phyloP scores from a whole-genome alignment of 2,329 filamentous ascomycete species.

The Aspergillus calidoustus region DNA sequence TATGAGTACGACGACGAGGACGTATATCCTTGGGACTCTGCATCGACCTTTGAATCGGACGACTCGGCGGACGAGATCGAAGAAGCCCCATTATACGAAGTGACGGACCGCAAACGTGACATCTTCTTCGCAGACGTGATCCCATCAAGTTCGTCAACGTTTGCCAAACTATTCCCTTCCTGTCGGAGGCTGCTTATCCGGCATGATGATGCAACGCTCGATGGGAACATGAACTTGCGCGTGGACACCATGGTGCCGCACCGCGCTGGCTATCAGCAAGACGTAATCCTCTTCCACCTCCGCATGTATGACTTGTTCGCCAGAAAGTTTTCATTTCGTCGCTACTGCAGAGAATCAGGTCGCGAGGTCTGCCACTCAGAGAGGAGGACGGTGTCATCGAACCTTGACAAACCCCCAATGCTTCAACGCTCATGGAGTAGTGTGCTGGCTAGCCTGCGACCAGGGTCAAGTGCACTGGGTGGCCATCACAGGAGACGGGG shows the following conservation, averaged over 20 bases:
- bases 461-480: conserved; percentile 57
- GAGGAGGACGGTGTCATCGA: conserved; percentile 61
- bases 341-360: conserved; percentile 91
- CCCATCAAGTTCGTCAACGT: conserved; percentile 79
- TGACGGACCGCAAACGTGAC: conserved; percentile 57
- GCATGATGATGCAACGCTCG: conserved; percentile 86
- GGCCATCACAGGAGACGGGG: conserved; percentile 59
- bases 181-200: conserved; percentile 78
- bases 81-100: conserved; percentile 57
- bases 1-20: conserved; percentile 23
- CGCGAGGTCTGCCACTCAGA: conserved; percentile 89
- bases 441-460: conserved; percentile 59
- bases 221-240: conserved; percentile 96
- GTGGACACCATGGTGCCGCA: conserved; percentile 74
- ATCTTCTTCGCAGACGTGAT: conserved; percentile 68
- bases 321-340: conserved; percentile 85
- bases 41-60: conserved; percentile 81
- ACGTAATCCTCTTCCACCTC: conserved; percentile 85
- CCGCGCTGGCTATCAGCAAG: conserved; percentile 62
- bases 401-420: conserved; percentile 55
- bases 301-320: conserved; percentile 89
- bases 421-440: conserved; percentile 65
- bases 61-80: conserved; percentile 63
- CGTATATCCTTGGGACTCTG: conserved; percentile 58
- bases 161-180: conserved; percentile 85